phyloP scores from a whole-genome alignment of 768 basidiomycete species.

The Cyathus striatus region DNA sequence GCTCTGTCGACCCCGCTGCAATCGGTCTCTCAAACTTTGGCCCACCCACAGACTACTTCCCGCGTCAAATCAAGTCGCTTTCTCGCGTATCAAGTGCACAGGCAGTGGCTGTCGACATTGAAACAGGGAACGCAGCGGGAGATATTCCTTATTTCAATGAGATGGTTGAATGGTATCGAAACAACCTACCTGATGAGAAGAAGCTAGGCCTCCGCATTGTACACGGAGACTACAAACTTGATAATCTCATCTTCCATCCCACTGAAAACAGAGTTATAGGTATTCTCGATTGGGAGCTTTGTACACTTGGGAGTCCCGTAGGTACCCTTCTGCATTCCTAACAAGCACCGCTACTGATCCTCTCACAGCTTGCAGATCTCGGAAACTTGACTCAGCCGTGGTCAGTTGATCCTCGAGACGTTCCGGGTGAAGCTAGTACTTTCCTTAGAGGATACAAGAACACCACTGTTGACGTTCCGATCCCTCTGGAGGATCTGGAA shows the following conservation, averaged over 20 bases:
- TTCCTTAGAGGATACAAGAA: constrained; percentile 62
- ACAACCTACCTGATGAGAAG: constrained; percentile 71
- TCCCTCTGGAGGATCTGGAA: constrained; percentile 69
- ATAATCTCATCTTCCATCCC: constrained; percentile 93
- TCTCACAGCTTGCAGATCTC: constrained; percentile 71
- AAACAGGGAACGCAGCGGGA: constrained; percentile 54
- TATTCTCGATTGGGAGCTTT: constrained; percentile 96
- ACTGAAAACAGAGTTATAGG: constrained; percentile 91
- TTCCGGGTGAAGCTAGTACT: constrained; percentile 21
- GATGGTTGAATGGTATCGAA: constrained; percentile 71
- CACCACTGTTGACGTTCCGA: constrained; percentile 47
- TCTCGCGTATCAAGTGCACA: constrained; percentile 77
- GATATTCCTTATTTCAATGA: constrained; percentile 73
- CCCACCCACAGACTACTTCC: constrained; percentile 78
- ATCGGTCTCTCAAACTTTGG: constrained; percentile 73
- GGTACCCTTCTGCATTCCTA: constrained; percentile 14
- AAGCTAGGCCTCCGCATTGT: constrained; percentile 81
- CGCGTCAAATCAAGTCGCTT: constrained; percentile 91
- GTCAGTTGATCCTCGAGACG: constrained; percentile 44
- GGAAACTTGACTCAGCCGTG: constrained; percentile 88
- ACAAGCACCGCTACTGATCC: constrained; percentile 2
- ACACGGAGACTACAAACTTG: constrained; percentile 97
- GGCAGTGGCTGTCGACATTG: constrained; percentile 60
- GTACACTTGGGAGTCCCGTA: constrained; percentile 89
- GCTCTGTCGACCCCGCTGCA: constrained; percentile 54